Conservation (phyloP, 176 grass and related monocot species). For the Oryza rufipogon region DNA sequence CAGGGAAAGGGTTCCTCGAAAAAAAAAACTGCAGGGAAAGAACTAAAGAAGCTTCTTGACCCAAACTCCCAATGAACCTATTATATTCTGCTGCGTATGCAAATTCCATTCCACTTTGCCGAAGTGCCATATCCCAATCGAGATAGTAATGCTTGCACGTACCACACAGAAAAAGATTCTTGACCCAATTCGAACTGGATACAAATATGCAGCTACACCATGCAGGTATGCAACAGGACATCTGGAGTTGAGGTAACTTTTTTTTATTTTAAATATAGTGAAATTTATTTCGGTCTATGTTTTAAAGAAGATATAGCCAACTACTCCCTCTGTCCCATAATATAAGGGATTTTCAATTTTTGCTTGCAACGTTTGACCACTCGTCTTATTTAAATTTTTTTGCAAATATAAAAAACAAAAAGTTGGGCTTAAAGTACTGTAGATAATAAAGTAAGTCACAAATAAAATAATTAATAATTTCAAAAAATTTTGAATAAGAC, state of each 20-base stretch:
- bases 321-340: no score
- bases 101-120: neutral
- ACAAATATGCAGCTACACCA: neutral
- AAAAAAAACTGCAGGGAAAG: neutral
- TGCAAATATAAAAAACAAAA: no score
- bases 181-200: neutral
- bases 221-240: neutral
- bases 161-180: neutral
- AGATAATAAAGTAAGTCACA: no score
- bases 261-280: no score
- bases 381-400: no score
- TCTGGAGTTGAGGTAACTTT: neutral
- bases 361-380: no score
- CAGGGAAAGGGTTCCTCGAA: neutral
- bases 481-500: no score
- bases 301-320: no score
- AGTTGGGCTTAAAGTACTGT: no score
- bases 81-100: neutral
- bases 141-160: neutral
- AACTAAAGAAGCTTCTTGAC: neutral
- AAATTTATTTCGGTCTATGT: no score
- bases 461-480: no score
- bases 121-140: neutral
- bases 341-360: no score
- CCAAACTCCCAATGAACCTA: neutral